Evolutionary conservation across 331 rosid genomes (phyloP).

Genomic region (Spiraea crenata): DNA sequence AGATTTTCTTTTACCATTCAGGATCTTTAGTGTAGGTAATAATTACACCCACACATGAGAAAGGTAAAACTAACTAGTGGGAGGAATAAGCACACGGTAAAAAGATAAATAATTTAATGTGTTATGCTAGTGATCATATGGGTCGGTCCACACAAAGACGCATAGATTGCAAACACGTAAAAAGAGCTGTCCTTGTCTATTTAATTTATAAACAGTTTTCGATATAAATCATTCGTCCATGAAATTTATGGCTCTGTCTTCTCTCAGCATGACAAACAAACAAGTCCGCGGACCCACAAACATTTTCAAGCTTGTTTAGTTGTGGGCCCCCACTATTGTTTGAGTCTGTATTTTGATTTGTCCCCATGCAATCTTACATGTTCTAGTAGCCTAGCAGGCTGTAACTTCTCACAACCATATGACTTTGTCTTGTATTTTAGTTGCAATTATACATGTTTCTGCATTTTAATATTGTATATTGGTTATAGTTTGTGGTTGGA

Average conservation of each 20-base stretch:
- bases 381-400: too few relatives aligned
- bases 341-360: slow-evolving; percentile 16
- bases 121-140: slow-evolving; percentile 1
- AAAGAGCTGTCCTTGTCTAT: slow-evolving; percentile 36
- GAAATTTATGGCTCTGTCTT: slow-evolving; percentile 50
- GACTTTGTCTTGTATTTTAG: too few relatives aligned
- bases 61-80: not conserved
- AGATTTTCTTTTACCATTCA: too few relatives aligned
- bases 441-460: too few relatives aligned
- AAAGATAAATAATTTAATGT: not conserved
- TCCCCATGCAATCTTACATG: slow-evolving; percentile 11
- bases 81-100: not conserved
- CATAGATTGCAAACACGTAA: slow-evolving; percentile 2
- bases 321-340: slow-evolving; percentile 20
- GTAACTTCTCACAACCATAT: too few relatives aligned
- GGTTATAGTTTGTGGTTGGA: too few relatives aligned
- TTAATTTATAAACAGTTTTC: slow-evolving; percentile 39
- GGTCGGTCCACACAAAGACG: not conserved
- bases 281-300: slow-evolving; percentile 24
- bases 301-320: not conserved
- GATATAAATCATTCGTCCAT: slow-evolving; percentile 28
- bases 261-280: slow-evolving; percentile 32
- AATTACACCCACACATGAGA: not conserved
- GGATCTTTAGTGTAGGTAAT: not conserved
- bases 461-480: too few relatives aligned